A percentile compares a stretch with the other conserved stretches of the same genome.
These are phyloP conservation scores for Dactylellina haptotyla DNA, from an alignment of 2,329 filamentous ascomycete species.

Conservation along the genomic window DNA sequence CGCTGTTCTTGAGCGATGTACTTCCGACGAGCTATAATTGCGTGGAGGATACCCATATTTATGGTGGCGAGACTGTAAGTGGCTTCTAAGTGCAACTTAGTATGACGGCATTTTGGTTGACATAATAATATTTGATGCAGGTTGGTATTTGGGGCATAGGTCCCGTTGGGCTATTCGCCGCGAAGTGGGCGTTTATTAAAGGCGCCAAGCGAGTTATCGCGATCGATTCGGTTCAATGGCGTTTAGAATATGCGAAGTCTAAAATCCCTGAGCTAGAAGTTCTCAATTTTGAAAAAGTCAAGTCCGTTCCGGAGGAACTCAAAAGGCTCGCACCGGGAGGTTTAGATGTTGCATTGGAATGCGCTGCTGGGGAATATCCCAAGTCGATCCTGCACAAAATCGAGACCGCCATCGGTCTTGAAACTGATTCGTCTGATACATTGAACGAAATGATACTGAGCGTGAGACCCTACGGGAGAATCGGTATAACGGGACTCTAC, in stretches of 20 bases:
- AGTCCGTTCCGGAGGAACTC: constrained; percentile 75
- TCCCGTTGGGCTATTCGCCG: constrained; percentile 83
- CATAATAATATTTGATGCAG: background rate
- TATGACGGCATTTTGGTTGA: too few species aligned
- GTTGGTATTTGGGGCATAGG: constrained; percentile 70
- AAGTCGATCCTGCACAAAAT: constrained; percentile 72
- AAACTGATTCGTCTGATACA: constrained; percentile 86
- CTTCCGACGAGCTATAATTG: constrained; percentile 81
- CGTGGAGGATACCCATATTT: constrained; percentile 84
- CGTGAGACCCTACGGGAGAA: constrained; percentile 77
- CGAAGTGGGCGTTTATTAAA: constrained; percentile 72
- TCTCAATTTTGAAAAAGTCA: constrained; percentile 71
- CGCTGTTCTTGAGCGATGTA: constrained; percentile 82
- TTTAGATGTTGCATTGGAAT: constrained; percentile 78
- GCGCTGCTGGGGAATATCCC: constrained; percentile 71
- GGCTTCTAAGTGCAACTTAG: constrained; percentile 70
- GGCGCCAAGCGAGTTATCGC: constrained; percentile 80
- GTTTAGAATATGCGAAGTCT: constrained; percentile 74
- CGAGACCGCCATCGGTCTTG: constrained; percentile 71
- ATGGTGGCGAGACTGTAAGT: constrained; percentile 75
- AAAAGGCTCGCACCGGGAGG: constrained; percentile 79
- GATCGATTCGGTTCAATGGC: constrained; percentile 75
- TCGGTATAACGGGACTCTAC: constrained; percentile 79
- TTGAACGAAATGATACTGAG: constrained; percentile 81
- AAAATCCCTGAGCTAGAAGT: constrained; percentile 74